phyloP scores from a whole-genome alignment of 352 stramenopile genomes.

The Pythium biforme region DNA sequence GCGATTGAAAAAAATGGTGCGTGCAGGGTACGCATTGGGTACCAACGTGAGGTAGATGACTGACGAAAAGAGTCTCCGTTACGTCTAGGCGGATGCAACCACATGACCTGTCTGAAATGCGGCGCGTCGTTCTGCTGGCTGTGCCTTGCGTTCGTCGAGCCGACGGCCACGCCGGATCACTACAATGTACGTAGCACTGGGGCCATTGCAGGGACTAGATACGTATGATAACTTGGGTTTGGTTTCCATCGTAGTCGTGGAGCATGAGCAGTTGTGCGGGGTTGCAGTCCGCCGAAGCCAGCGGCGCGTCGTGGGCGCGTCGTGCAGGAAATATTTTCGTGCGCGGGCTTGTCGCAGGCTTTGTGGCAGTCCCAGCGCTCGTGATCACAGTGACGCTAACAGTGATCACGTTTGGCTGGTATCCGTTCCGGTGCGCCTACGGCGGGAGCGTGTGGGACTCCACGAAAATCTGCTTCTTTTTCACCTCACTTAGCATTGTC shows the following conservation, averaged over 20 bases:
- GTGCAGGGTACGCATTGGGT: not conserved
- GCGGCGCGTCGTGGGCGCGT: not conserved
- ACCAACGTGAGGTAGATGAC: too few species aligned
- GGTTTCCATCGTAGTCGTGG: not conserved
- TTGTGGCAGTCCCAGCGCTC: not conserved
- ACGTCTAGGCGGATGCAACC: slow-evolving; percentile 7
- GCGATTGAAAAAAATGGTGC: not conserved
- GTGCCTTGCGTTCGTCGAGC: not conserved
- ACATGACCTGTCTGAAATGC: slow-evolving; percentile 3
- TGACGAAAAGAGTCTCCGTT: too few species aligned
- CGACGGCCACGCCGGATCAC: not conserved
- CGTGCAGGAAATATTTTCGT: not conserved
- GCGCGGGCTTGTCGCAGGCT: not conserved
- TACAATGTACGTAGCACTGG: not conserved
- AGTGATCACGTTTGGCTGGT: slow-evolving; percentile 1
- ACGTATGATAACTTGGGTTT: not conserved
- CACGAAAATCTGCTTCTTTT: slow-evolving; percentile 1
- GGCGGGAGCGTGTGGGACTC: not conserved
- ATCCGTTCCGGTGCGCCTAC: slow-evolving; percentile 1
- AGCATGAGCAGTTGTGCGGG: not conserved
- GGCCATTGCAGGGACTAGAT: not conserved
- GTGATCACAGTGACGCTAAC: not conserved
- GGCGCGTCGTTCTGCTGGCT: slow-evolving; percentile 7
- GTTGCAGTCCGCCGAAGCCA: not conserved
- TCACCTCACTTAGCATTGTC: not conserved